Percentiles rank a stretch among this genome's conserved stretches.
Conservation (phyloP, 306 rosid genomes). For the Dalbergia cultrata region DNA sequence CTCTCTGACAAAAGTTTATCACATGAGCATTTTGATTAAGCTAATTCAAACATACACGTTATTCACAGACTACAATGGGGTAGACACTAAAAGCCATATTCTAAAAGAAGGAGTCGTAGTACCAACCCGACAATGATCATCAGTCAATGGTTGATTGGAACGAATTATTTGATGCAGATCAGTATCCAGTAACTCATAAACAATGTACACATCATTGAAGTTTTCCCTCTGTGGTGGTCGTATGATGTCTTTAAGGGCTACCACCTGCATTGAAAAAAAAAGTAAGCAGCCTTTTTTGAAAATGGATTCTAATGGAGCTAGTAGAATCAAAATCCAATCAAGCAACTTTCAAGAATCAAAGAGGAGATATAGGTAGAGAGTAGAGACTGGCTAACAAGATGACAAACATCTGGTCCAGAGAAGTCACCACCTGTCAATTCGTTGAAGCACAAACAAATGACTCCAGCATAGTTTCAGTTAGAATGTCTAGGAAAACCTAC, state of each 20-base stretch:
- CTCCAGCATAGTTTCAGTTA: slow-evolving; percentile 4
- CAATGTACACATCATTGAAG: slow-evolving; percentile 92
- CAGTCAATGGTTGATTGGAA: slow-evolving; percentile 79
- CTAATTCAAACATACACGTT: background rate
- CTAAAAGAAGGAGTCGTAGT: slow-evolving; percentile 37
- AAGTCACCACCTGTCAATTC: background rate
- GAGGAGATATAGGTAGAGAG: background rate
- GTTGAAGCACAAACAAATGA: background rate
- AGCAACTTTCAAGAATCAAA: slow-evolving; percentile 27
- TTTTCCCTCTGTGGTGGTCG: slow-evolving; percentile 82
- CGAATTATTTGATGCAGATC: slow-evolving; percentile 93
- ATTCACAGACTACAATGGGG: background rate
- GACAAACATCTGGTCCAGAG: background rate
- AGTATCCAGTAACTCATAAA: slow-evolving; percentile 92
- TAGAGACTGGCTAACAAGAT: background rate
- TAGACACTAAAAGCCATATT: slow-evolving; percentile 38
- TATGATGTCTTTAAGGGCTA: slow-evolving; percentile 81
- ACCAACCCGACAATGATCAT: slow-evolving; percentile 97
- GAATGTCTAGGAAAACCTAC: slow-evolving; percentile 6
- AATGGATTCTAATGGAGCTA: background rate
- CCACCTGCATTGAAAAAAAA: slow-evolving; percentile 66
- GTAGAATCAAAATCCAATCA: slow-evolving; percentile 13
- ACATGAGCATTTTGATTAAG: background rate
- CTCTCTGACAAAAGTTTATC: background rate
- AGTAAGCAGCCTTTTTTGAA: slow-evolving; percentile 35